phyloP scores from a whole-genome alignment of 1,284 basidiomycete genomes.

The Cryptococcus deneoformans region DNA sequence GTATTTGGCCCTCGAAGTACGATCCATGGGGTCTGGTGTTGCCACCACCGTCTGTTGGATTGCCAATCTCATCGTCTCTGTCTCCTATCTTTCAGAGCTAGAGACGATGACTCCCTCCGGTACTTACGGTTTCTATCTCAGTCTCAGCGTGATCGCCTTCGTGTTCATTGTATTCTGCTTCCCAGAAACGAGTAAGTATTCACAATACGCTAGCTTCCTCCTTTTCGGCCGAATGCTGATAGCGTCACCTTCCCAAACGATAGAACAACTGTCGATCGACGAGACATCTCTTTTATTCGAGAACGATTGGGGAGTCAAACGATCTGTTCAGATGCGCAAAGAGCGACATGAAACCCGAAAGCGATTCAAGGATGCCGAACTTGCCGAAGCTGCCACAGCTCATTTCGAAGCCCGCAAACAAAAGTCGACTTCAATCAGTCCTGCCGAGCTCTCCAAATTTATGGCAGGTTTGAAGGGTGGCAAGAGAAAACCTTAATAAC shows the following conservation, averaged over 20 bases:
- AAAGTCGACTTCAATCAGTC: neutral
- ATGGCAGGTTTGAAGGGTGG: no score
- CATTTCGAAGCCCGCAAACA: neutral
- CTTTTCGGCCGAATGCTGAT: neutral
- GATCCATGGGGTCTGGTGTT: constrained; percentile 27
- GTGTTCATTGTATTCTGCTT: constrained; percentile 22
- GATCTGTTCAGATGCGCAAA: constrained; percentile 10
- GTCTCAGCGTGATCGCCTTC: constrained; percentile 16
- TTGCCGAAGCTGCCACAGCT: neutral
- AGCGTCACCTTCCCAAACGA: neutral
- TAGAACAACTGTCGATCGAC: neutral
- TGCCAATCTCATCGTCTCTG: constrained; percentile 23
- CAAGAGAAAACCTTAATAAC: no score
- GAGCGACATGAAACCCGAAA: neutral
- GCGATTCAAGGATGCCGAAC: neutral
- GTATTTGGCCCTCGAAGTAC: constrained; percentile 38
- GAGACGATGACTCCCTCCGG: neutral
- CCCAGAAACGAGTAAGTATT: constrained; percentile 21
- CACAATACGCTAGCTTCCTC: neutral
- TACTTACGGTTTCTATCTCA: constrained; percentile 18
- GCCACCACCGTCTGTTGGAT: constrained; percentile 19
- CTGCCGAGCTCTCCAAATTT: no score
- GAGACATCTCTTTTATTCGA: constrained; percentile 6
- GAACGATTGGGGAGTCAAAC: constrained; percentile 22
- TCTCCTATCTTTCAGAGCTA: constrained; percentile 17